Conservation (phyloP, 1,139 yeast species). For the Lodderomyces beijingensis region DNA sequence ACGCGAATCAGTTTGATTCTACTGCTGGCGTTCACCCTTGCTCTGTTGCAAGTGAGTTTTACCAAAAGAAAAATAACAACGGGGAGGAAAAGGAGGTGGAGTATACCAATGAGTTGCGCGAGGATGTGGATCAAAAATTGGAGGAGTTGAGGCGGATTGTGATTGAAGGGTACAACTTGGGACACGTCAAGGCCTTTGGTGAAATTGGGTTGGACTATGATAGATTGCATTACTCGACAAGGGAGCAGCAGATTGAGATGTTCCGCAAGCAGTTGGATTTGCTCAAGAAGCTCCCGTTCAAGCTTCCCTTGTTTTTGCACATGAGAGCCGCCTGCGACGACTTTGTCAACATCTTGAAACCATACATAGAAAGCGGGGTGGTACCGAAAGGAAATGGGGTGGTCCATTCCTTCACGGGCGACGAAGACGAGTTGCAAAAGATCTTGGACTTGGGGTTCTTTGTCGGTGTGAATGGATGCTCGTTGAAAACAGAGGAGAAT, state of each 20-base stretch:
- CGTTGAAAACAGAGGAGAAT: conserved; percentile 74
- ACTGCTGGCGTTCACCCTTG: conserved; percentile 98
- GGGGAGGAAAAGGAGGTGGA: conserved; percentile 14
- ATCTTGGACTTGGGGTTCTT: conserved; percentile 58
- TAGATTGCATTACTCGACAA: conserved; percentile 70
- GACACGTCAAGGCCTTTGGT: conserved; percentile 73
- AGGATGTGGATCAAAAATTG: conserved; percentile 36
- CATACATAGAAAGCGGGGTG: conserved; percentile 44
- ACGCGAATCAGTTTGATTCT: conserved; percentile 41
- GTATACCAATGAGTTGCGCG: conserved; percentile 21
- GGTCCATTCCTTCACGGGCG: conserved; percentile 93
- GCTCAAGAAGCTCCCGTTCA: conserved; percentile 36
- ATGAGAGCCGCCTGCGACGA: conserved; percentile 88
- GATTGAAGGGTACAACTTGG: conserved; percentile 42
- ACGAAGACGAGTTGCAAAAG: conserved; percentile 52
- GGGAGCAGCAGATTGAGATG: conserved; percentile 59
- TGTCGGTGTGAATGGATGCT: conserved; percentile 90
- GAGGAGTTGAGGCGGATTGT: conserved; percentile 47
- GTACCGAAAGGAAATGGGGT: conserved; percentile 52
- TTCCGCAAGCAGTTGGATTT: conserved; percentile 70
- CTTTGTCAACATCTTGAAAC: conserved; percentile 58
- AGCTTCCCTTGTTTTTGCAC: conserved; percentile 79
- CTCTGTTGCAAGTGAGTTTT: conserved; percentile 60
- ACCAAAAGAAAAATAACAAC: conserved; percentile 15
- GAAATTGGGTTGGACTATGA: conserved; percentile 95